Evolutionary conservation across 78 protist species (phyloP).

Genomic region (Dictyostelium brefeldianum): DNA sequence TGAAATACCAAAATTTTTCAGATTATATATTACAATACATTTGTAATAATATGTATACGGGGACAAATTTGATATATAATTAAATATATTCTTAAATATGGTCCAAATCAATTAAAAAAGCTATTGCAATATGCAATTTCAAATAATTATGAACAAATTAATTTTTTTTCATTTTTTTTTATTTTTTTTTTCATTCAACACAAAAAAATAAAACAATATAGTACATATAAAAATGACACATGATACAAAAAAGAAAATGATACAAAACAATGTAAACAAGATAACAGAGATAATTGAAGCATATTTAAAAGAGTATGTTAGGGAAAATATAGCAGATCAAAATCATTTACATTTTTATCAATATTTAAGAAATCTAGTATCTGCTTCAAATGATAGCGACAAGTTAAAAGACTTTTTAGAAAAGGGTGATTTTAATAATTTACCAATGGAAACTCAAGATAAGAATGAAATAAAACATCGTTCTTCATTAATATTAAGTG

Average conservation of each 20-base stretch:
- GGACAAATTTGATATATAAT: too few relatives aligned
- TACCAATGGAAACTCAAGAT: background rate
- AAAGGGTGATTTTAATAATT: background rate
- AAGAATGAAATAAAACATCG: background rate
- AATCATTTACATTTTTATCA: background rate
- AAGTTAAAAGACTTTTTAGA: background rate
- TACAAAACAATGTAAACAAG: background rate
- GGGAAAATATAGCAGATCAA: background rate
- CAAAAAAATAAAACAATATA: background rate
- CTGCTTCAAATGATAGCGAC: background rate
- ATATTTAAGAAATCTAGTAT: background rate
- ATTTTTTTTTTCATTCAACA: background rate
- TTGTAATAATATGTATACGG: too few relatives aligned
- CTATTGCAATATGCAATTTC: too few relatives aligned
- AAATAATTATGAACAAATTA: too few relatives aligned
- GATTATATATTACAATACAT: too few relatives aligned
- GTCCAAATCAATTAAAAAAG: too few relatives aligned
- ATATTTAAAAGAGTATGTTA: background rate
- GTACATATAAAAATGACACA: background rate
- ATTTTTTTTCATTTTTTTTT: background rate
- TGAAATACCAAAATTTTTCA: too few relatives aligned
- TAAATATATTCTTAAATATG: too few relatives aligned
- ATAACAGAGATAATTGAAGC: background rate
- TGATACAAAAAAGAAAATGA: slow-evolving; percentile 8
- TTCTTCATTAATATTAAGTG: background rate